Evolutionary conservation across 257 asterid genomes (phyloP).

Genomic region (Agastache rugosa): DNA sequence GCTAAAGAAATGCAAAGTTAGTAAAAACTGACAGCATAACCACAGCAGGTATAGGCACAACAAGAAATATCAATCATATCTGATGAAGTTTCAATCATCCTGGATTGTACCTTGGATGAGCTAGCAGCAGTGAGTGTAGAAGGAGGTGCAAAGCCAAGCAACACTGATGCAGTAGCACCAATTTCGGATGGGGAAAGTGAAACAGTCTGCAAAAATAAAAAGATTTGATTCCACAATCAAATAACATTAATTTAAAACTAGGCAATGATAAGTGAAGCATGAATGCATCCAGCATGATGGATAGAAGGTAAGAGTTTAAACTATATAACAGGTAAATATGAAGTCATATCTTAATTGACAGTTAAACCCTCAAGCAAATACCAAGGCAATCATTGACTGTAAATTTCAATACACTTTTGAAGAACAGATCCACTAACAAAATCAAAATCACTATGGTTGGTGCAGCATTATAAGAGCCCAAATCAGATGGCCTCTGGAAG

Average conservation of each 20-base stretch:
- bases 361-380: conserved; percentile 6
- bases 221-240: conserved; percentile 18
- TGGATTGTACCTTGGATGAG: conserved; percentile 73
- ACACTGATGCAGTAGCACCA: conserved; percentile 81
- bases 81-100: background rate
- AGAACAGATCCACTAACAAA: conserved; percentile 24
- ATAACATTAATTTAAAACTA: conserved; percentile 1
- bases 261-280: conserved; percentile 3
- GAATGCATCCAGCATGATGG: conserved; percentile 18
- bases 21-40: conserved; percentile 20
- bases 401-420: conserved; percentile 10
- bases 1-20: conserved; percentile 52
- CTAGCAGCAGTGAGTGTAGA: conserved; percentile 68
- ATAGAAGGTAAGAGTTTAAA: conserved; percentile 1
- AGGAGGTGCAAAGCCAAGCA: conserved; percentile 88
- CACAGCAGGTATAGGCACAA: conserved; percentile 3
- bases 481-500: background rate
- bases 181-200: conserved; percentile 70
- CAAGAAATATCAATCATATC: background rate
- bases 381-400: background rate
- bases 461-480: background rate
- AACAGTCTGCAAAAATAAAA: conserved; percentile 58
- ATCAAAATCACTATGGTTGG: conserved; percentile 3
- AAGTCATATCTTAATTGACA: background rate
- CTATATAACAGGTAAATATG: background rate